These are phyloP conservation scores for Candida glucosophila DNA, from an alignment of 1,139 yeast species.

Conservation along the genomic window DNA sequence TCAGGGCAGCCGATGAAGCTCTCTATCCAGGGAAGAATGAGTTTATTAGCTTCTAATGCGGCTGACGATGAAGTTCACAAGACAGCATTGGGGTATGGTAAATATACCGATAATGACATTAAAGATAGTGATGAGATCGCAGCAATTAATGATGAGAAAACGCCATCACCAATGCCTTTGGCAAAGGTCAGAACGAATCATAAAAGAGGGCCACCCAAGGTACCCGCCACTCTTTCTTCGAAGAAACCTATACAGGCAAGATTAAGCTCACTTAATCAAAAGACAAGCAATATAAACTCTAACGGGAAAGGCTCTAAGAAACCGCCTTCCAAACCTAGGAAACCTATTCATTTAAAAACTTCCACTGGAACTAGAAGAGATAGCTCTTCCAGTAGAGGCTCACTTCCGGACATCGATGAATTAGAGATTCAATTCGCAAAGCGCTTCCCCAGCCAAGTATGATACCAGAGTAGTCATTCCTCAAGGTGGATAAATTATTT, in stretches of 20 bases:
- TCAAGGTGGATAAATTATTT: too few species aligned
- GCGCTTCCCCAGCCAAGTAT: conserved; percentile 48
- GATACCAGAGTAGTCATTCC: too few species aligned
- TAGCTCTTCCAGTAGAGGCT: conserved; percentile 28
- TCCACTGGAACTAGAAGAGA: conserved; percentile 9
- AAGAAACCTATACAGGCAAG: too few species aligned
- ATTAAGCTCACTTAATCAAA: too few species aligned
- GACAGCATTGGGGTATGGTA: conserved; percentile 73
- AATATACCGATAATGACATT: conserved; percentile 43
- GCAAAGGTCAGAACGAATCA: conserved; percentile 4
- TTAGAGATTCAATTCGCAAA: conserved; percentile 45
- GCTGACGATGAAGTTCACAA: conserved; percentile 37
- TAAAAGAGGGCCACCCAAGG: conserved; percentile 19
- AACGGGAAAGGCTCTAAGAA: conserved; percentile 15
- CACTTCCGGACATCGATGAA: conserved; percentile 48
- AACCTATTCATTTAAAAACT: conserved; percentile 47
- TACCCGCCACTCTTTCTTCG: conserved; percentile 12
- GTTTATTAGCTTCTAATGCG: conserved; percentile 42
- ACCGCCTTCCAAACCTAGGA: conserved; percentile 56
- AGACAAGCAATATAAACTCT: not conserved
- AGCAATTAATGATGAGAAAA: conserved; percentile 21
- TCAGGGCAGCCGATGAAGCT: conserved; percentile 14
- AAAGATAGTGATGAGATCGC: conserved; percentile 29
- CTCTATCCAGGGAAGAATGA: conserved; percentile 63
- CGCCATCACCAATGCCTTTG: conserved; percentile 3